Evolutionary conservation across 2,329 filamentous ascomycete genomes (phyloP).

Genomic region (Sporothrix variecibatus): DNA sequence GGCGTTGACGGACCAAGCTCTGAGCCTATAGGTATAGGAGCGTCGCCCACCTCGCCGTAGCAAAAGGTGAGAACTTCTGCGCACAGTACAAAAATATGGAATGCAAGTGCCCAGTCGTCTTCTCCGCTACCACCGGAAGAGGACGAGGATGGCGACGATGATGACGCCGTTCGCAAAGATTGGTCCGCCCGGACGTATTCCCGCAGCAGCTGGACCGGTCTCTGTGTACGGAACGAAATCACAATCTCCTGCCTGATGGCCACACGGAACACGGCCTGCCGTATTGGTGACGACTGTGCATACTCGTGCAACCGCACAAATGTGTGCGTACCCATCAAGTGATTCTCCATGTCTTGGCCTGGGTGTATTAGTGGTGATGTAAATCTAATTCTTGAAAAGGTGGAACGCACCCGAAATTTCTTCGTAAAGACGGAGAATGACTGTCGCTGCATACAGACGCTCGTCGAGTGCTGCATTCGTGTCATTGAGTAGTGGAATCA

Average conservation of each 20-base stretch:
- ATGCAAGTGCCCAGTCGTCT: conserved; percentile 16
- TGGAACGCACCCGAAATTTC: conserved; percentile 16
- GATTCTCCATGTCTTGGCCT: conserved; percentile 20
- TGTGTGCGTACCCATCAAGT: conserved; percentile 24
- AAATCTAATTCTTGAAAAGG: background rate
- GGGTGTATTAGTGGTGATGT: background rate
- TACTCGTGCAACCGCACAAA: conserved; percentile 25
- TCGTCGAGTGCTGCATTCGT: conserved; percentile 20
- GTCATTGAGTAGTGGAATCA: conserved; percentile 21
- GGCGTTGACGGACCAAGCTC: background rate
- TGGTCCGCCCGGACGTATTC: conserved; percentile 22
- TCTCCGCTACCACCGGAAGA: background rate
- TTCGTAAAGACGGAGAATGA: conserved; percentile 22
- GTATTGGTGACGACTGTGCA: conserved; percentile 19
- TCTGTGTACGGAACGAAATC: conserved; percentile 16
- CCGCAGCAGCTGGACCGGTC: conserved; percentile 21
- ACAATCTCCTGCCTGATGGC: conserved; percentile 21
- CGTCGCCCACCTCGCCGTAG: conserved; percentile 16
- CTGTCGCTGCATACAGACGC: conserved; percentile 18
- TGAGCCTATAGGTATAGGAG: background rate
- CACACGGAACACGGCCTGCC: conserved; percentile 22
- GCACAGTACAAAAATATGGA: conserved; percentile 22
- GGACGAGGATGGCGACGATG: background rate
- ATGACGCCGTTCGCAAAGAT: background rate
- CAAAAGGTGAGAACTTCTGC: conserved; percentile 19